Conservation (phyloP, 352 stramenopile genomes). For the Pythium volutum region DNA sequence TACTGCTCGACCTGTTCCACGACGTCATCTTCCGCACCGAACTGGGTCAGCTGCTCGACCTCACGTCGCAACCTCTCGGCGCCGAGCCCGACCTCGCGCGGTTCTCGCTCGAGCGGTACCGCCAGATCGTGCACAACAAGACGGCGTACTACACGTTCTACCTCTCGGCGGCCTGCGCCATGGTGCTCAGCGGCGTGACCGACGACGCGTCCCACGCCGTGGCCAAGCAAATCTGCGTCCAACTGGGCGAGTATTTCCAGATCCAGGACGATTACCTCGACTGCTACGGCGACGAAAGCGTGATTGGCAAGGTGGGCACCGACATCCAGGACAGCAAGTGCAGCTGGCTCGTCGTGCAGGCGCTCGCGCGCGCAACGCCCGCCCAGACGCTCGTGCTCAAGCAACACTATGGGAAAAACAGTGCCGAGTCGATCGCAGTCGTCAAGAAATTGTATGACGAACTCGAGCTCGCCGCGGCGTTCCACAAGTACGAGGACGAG, state of each 20-base stretch:
- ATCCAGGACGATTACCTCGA: slow-evolving; percentile 99
- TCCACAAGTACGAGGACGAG: slow-evolving; percentile 93
- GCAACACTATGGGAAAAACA: slow-evolving; percentile 91
- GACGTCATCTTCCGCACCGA: slow-evolving; percentile 96
- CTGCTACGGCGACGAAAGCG: slow-evolving; percentile 93
- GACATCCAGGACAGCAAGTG: slow-evolving; percentile 99
- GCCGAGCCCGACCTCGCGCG: slow-evolving; percentile 79
- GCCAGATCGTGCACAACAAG: slow-evolving; percentile 98
- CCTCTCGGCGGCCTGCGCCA: slow-evolving; percentile 91
- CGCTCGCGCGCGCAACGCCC: slow-evolving; percentile 64
- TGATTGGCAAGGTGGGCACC: slow-evolving; percentile 95
- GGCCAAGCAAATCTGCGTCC: slow-evolving; percentile 93
- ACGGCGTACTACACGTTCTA: slow-evolving; percentile 99
- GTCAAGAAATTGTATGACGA: slow-evolving; percentile 95
- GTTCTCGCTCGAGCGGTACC: slow-evolving; percentile 93
- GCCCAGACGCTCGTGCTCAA: slow-evolving; percentile 85
- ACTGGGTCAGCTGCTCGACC: slow-evolving; percentile 93
- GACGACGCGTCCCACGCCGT: slow-evolving; percentile 72
- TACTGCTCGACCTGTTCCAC: slow-evolving; percentile 96
- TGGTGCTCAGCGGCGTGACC: slow-evolving; percentile 85
- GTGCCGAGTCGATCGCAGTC: slow-evolving; percentile 65
- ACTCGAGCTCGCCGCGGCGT: slow-evolving; percentile 86
- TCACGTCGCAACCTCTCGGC: slow-evolving; percentile 88
- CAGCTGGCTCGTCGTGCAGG: slow-evolving; percentile 97
- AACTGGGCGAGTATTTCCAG: slow-evolving; percentile 99